Evolutionary conservation across 192 early-diverging fungal species (phyloP).

Genomic region (Paraglomus brasilianum): DNA sequence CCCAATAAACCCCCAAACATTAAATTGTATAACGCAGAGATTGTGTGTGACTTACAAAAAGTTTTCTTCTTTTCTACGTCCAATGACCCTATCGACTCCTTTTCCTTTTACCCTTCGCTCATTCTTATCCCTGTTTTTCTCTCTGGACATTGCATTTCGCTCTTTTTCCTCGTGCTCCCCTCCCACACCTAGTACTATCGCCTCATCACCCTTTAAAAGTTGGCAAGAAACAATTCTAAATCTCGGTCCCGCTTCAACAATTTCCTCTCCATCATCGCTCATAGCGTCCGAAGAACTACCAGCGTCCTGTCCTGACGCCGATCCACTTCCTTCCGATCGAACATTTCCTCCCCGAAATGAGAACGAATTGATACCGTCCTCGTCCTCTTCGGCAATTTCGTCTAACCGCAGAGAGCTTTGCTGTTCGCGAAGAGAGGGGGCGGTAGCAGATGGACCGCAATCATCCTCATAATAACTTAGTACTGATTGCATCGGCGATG

Average conservation of each 20-base stretch:
- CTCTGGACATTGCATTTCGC: background rate
- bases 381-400: conserved; percentile 28
- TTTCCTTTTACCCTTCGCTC: conserved; percentile 27
- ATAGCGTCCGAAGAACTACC: conserved; percentile 17
- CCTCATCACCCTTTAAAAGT: background rate
- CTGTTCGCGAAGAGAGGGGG: background rate
- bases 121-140: background rate
- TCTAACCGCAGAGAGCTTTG: background rate
- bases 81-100: conserved; percentile 16
- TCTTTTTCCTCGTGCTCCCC: background rate
- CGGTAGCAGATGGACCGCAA: background rate
- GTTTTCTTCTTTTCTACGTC: background rate
- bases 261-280: conserved; percentile 22
- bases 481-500: conserved; percentile 2
- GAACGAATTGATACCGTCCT: conserved; percentile 1
- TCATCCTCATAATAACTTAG: conserved; percentile 6
- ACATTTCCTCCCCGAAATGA: background rate
- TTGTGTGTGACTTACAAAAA: too few species aligned
- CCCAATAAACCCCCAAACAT: too few species aligned
- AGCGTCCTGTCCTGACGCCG: background rate
- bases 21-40: too few species aligned
- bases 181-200: background rate
- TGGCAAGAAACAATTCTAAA: background rate
- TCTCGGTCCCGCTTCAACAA: background rate
- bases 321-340: background rate